These are phyloP conservation scores for Pythium inflatum DNA, from an alignment of 352 stramenopile genomes.

Conservation along the genomic window DNA sequence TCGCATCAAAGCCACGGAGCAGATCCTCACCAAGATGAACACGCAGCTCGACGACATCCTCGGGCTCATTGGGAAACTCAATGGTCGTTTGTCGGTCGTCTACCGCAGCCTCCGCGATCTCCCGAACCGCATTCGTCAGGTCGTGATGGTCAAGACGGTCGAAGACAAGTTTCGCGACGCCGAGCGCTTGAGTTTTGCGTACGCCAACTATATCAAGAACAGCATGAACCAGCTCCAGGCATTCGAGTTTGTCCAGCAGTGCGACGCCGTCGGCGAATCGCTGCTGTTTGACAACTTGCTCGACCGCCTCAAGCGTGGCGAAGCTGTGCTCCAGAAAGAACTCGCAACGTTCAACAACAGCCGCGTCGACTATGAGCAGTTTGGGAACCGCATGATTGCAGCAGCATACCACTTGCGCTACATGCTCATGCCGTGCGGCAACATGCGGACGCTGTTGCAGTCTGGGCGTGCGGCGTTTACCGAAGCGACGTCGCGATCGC, in stretches of 20 bases:
- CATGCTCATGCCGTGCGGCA: conserved; percentile 19
- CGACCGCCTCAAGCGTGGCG: conserved; percentile 4
- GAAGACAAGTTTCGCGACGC: conserved; percentile 19
- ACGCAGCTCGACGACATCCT: conserved; percentile 11
- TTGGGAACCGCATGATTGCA: conserved; percentile 1
- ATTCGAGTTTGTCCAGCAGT: conserved; percentile 21
- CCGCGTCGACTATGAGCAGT: conserved; percentile 20
- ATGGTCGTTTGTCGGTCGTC: neutral
- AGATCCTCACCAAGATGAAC: conserved; percentile 1
- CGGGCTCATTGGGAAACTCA: neutral
- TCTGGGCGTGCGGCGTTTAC: neutral
- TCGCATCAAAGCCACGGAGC: neutral
- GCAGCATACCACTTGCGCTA: conserved; percentile 17
- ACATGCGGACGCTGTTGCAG: conserved; percentile 9
- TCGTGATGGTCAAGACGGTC: conserved; percentile 10
- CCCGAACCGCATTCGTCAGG: conserved; percentile 17
- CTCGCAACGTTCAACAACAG: conserved; percentile 17
- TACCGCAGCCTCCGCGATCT: conserved; percentile 10
- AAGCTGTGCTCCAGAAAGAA: conserved; percentile 7
- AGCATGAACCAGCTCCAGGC: conserved; percentile 25
- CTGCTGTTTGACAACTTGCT: conserved; percentile 21
- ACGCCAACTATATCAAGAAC: conserved; percentile 30
- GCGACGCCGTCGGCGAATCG: neutral
- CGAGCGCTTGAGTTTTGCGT: conserved; percentile 17
- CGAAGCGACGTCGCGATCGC: neutral